A percentile compares a stretch with the other conserved stretches of the same genome.
Evolutionary conservation across 306 rosid species (phyloP).

Genomic region (Rosa rugosa): DNA sequence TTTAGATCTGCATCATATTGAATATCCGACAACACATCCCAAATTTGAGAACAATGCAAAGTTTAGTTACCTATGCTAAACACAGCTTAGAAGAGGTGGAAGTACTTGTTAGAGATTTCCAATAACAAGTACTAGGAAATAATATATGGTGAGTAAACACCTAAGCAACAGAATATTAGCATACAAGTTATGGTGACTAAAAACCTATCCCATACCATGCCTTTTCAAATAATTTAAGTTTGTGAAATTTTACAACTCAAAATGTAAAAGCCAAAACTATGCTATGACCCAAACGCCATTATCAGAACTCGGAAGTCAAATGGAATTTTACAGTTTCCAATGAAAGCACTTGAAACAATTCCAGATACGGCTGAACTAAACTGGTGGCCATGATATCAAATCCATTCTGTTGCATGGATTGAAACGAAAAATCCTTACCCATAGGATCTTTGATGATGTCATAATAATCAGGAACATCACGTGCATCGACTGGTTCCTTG

Average conservation of each 20-base stretch:
- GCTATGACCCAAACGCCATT: not conserved
- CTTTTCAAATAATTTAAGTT: not conserved
- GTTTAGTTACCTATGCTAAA: not conserved
- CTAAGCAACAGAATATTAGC: not conserved
- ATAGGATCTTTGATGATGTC: constrained; percentile 93
- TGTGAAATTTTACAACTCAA: not conserved
- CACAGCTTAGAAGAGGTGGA: not conserved
- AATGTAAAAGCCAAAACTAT: not conserved
- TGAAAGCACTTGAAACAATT: not conserved
- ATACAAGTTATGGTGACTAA: not conserved
- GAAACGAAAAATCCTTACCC: constrained; percentile 47
- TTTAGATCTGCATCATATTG: constrained; percentile 61
- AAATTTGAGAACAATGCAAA: not conserved
- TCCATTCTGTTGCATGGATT: not conserved
- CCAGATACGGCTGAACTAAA: not conserved
- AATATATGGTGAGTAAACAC: not conserved
- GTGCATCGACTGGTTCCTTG: constrained; percentile 91
- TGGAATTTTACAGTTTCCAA: not conserved
- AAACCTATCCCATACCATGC: not conserved
- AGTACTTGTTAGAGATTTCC: not conserved
- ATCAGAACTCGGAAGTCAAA: not conserved
- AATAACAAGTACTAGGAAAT: not conserved
- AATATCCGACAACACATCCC: not conserved
- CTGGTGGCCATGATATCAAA: not conserved
- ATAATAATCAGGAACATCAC: constrained; percentile 96